Evolutionary conservation across 352 stramenopile species (phyloP).

Genomic region (Elongisporangium undulatum): DNA sequence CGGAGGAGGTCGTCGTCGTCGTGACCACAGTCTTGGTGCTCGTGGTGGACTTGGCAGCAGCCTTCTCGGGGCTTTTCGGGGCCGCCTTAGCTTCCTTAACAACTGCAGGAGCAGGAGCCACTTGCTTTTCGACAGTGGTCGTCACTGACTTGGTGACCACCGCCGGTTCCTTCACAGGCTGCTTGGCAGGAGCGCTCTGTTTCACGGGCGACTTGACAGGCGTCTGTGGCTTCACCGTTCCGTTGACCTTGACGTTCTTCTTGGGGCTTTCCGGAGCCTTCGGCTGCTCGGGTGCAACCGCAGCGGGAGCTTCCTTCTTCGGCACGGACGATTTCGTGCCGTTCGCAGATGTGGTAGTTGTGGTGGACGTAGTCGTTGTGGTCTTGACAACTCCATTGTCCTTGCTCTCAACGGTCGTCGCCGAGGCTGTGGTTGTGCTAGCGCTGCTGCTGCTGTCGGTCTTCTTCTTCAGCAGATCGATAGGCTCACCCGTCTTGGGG

Average conservation of each 20-base stretch:
- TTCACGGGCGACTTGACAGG: not conserved
- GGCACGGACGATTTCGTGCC: slow-evolving; percentile 9
- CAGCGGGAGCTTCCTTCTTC: slow-evolving; percentile 10
- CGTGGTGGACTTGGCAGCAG: not conserved
- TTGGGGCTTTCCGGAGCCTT: not conserved
- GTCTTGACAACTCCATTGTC: slow-evolving; percentile 16
- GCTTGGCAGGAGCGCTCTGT: slow-evolving; percentile 4
- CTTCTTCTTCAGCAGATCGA: slow-evolving; percentile 22
- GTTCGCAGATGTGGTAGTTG: slow-evolving; percentile 8
- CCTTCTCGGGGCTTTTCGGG: slow-evolving; percentile 8
- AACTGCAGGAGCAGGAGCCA: not conserved
- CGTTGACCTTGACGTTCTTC: not conserved
- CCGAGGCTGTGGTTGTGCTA: slow-evolving; percentile 1
- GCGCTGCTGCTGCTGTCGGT: slow-evolving; percentile 1
- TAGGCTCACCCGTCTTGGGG: slow-evolving; percentile 40
- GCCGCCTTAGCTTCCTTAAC: slow-evolving; percentile 8
- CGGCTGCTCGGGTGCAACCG: not conserved
- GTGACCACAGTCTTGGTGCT: slow-evolving; percentile 1
- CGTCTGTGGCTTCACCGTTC: not conserved
- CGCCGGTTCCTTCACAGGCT: not conserved
- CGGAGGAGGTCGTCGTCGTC: not conserved
- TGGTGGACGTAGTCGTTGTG: slow-evolving; percentile 4
- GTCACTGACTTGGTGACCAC: not conserved
- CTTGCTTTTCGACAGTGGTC: not conserved
- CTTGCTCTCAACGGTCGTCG: slow-evolving; percentile 11